These are phyloP conservation scores for Alloteropsis angusta DNA, from an alignment of 202 grass and related monocot genomes.

Conservation along the genomic window DNA sequence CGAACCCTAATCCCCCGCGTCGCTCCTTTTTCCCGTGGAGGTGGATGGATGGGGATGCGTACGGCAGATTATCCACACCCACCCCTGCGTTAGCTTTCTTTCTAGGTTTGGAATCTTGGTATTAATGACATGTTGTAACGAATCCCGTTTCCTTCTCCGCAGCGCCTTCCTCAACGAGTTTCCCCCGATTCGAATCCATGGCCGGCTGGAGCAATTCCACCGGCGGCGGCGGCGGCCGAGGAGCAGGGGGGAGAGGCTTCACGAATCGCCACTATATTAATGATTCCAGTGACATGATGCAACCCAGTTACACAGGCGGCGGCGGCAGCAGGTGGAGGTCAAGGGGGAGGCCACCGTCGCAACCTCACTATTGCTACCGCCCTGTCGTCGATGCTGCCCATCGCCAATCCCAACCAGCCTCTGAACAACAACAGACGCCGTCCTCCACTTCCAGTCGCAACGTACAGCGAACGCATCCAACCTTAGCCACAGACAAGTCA, in stretches of 20 bases:
- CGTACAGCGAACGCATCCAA: background rate
- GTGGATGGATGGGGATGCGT: background rate
- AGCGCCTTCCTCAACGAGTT: background rate
- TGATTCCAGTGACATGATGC: background rate
- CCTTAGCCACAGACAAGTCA: constrained; percentile 10
- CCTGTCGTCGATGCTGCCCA: constrained; percentile 11
- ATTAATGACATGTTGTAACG: background rate
- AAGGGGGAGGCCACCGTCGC: background rate
- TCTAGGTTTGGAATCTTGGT: background rate
- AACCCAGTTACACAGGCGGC: background rate
- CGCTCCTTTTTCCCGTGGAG: background rate
- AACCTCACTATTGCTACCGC: constrained; percentile 3
- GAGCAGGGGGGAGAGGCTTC: constrained; percentile 13
- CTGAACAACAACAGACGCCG: background rate
- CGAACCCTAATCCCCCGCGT: background rate
- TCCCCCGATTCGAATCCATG: constrained; percentile 8
- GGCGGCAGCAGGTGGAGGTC: background rate
- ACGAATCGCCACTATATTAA: background rate
- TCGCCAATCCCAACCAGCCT: background rate
- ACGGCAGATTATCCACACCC: background rate
- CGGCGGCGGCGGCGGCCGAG: background rate
- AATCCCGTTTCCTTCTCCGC: background rate
- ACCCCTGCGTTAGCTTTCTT: background rate
- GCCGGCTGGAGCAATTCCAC: constrained; percentile 29
- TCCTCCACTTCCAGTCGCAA: constrained; percentile 10